Conservation (phyloP, 2,329 filamentous ascomycete genomes). For the Alternaria conjuncta region DNA sequence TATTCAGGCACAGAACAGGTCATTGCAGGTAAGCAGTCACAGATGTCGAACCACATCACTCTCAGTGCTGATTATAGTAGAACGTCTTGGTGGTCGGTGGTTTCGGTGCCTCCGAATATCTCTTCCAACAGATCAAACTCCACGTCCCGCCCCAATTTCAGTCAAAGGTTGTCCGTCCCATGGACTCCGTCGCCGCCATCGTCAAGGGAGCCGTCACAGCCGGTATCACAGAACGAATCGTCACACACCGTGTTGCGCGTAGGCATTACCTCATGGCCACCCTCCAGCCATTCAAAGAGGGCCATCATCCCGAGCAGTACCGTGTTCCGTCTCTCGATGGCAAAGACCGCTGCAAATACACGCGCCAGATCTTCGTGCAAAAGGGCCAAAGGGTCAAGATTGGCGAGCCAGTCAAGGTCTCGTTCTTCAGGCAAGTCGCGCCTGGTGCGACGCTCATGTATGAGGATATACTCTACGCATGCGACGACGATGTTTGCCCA, state of each 20-base stretch:
- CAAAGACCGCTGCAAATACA: conserved; percentile 98
- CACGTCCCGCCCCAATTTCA: conserved; percentile 98
- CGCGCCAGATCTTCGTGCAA: conserved; percentile 96
- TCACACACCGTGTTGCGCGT: conserved; percentile 95
- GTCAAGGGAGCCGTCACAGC: conserved; percentile 98
- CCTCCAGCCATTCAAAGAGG: conserved; percentile 97
- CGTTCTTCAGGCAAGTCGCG: conserved; percentile 97
- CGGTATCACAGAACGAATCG: conserved; percentile 94
- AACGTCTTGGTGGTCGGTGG: conserved; percentile 97
- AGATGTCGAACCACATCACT: neutral
- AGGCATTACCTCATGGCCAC: conserved; percentile 99
- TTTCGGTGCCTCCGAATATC: conserved; percentile 97
- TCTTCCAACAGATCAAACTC: conserved; percentile 99
- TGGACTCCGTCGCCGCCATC: conserved; percentile 98
- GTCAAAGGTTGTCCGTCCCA: conserved; percentile 95
- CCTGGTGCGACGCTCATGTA: conserved; percentile 99
- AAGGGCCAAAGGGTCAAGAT: conserved; percentile 99
- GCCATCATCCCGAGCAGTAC: conserved; percentile 97
- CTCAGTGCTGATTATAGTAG: conserved; percentile 49
- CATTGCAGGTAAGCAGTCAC: conserved; percentile 71
- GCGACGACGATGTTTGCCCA: conserved; percentile 96
- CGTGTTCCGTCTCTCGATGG: conserved; percentile 95
- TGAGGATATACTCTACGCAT: conserved; percentile 96
- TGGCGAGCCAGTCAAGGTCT: conserved; percentile 97
- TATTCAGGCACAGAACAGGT: conserved; percentile 94